phyloP scores from a whole-genome alignment of 2,329 filamentous ascomycete species.

The Dothideomycetes sp. region DNA sequence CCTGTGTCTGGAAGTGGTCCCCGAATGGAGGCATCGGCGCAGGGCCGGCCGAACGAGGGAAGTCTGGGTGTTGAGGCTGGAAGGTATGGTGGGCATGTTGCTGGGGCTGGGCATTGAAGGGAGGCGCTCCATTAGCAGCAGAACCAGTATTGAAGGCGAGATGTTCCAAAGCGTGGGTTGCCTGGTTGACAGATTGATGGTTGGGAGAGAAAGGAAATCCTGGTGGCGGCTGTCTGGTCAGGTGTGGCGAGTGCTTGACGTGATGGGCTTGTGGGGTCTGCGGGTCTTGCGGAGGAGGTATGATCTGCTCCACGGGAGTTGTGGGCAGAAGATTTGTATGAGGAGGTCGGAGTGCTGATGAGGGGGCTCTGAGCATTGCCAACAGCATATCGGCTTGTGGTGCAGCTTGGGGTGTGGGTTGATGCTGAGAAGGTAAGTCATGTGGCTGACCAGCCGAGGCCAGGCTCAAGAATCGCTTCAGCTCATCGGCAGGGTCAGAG shows the following conservation, averaged over 20 bases:
- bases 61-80: slow-evolving; percentile 7
- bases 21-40: no score
- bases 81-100: slow-evolving; percentile 1
- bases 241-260: slow-evolving; percentile 30
- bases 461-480: slow-evolving; percentile 40
- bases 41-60: slow-evolving; percentile 11
- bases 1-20: no score
- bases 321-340: slow-evolving; percentile 16
- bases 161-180: slow-evolving; percentile 16
- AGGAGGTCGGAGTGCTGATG: slow-evolving; percentile 16
- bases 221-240: slow-evolving; percentile 37
- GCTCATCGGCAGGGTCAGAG: slow-evolving; percentile 23
- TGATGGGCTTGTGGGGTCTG: slow-evolving; percentile 45
- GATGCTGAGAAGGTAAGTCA: background rate
- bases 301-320: slow-evolving; percentile 43
- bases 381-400: slow-evolving; percentile 41
- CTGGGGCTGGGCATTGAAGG: slow-evolving; percentile 5
- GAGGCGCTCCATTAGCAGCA: background rate
- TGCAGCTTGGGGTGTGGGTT: slow-evolving; percentile 24
- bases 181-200: slow-evolving; percentile 23
- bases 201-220: slow-evolving; percentile 33
- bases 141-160: slow-evolving; percentile 7
- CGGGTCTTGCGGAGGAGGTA: slow-evolving; percentile 40
- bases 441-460: slow-evolving; percentile 12
- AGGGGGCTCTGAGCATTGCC: slow-evolving; percentile 39